Percentiles rank a stretch among this genome's conserved stretches.
These are phyloP conservation scores for Xylaria polymorpha DNA, from an alignment of 2,329 filamentous ascomycete species.

Conservation along the genomic window DNA sequence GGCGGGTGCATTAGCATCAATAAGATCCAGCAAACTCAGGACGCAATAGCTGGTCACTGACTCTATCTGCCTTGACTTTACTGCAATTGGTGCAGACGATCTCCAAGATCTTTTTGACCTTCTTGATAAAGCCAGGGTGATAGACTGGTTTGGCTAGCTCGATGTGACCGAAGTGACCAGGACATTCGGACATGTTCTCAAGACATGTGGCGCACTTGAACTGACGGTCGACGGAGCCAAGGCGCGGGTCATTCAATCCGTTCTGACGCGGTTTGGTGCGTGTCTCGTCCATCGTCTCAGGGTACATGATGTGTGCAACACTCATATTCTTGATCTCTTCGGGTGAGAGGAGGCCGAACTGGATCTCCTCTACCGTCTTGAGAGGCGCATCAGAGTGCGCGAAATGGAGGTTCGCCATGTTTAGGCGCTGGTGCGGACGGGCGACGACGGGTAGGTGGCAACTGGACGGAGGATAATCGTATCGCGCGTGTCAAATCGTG, in stretches of 20 bases:
- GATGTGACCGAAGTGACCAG: slow-evolving; percentile 98
- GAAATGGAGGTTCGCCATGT: slow-evolving; percentile 93
- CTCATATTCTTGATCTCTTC: slow-evolving; percentile 99
- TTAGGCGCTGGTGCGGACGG: slow-evolving; percentile 53
- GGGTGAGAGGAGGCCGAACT: slow-evolving; percentile 96
- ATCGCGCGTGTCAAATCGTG: slow-evolving; percentile 44
- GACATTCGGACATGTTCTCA: slow-evolving; percentile 94
- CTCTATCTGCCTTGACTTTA: slow-evolving; percentile 96
- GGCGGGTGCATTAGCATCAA: slow-evolving; percentile 69
- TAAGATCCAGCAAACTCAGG: slow-evolving; percentile 62
- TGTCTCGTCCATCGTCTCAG: slow-evolving; percentile 99
- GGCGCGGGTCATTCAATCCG: slow-evolving; percentile 93
- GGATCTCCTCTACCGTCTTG: slow-evolving; percentile 98
- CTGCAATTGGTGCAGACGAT: slow-evolving; percentile 99
- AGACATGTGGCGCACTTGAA: slow-evolving; percentile 97
- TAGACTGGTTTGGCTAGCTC: slow-evolving; percentile 97
- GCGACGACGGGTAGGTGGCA: slow-evolving; percentile 33
- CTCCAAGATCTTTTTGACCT: slow-evolving; percentile 99
- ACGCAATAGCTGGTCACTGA: slow-evolving; percentile 79
- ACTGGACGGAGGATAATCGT: slow-evolving; percentile 11
- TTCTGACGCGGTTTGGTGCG: slow-evolving; percentile 89
- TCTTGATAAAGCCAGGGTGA: slow-evolving; percentile 95
- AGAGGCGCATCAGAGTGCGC: slow-evolving; percentile 93
- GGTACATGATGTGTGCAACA: slow-evolving; percentile 93
- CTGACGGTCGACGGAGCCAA: slow-evolving; percentile 95